Base-by-base conservation (phyloP, 2,329 filamentous ascomycete species). In the Aspergillus quadrilineatus region DNA sequence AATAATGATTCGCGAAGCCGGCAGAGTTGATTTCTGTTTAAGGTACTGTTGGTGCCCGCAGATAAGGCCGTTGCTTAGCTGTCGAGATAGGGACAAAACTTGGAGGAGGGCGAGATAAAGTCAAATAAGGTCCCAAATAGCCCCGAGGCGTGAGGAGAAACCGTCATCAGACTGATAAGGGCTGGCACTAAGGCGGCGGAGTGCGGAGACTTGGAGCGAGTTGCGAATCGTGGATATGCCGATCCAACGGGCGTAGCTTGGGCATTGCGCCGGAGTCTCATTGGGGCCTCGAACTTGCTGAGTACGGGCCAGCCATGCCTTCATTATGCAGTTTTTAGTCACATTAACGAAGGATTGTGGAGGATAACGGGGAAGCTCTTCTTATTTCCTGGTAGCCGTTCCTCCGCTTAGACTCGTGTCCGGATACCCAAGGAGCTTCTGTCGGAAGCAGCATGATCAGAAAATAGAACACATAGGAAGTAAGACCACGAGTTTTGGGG, bases 171-270 rank as follows among this genome's bases (percentile, higher is more conserved):
- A 39, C 52, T 61, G 63, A 67, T 62, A 63, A 62, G 60, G 57
- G 51, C 53, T 28, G 36, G 57, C 57, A 60, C 59, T 63, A 61
- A 52, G 54, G 51, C 48, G 57, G 60, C 53, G 46, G 55, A 56
- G 56, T 66, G 64, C 64, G 64, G 64, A 64, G 63, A 64, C 59
- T 57, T 63, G 61, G 62, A 61, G 59, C 60, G 41, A 63, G 57
- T 58, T 62, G 56, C 60, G 52, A 50, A 52, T 55, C 58, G 58
- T 53, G 55, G 61, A 65, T 61, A 62, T 59, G 62, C 56, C 58
- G 63, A 61, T 63, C 58, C 53, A 47, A 30, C 41, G 53, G 12
- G 17, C 48, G 43, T 39, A 62, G 60, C 56, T 60, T 57, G 57
- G 59, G 55, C 57, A 34, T 60, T 53, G 29, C 32, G 26, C 52